Base-by-base conservation (phyloP, 2,329 filamentous ascomycete genomes). In the Neofusicoccum sp. region DNA sequence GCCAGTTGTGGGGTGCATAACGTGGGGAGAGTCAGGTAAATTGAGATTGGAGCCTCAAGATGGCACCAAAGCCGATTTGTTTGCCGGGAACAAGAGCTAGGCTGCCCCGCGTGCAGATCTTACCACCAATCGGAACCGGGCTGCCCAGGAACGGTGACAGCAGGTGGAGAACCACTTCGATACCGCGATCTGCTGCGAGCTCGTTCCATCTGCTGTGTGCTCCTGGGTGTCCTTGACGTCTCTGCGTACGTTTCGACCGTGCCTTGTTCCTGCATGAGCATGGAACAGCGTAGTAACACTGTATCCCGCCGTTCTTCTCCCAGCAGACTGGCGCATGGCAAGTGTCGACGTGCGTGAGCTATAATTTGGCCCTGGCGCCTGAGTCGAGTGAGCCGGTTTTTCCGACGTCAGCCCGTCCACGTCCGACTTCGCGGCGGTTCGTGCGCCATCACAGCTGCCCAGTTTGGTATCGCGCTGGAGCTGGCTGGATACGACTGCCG, bases 11-110 rank as follows among this genome's bases (percentile, higher is more conserved):
- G 54, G 45, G 54, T 58, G 54, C 41, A 47, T 58, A 37, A 45
- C n/a, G 54, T 41, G 54, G 41, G 54, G 54, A 45, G 54, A 58
- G 54, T 58, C 54, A 58, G 43, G 54, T n/a, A 45, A 58, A 58
- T 45, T 56, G n/a, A 8, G 41, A 45, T 37, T 33, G 41, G 54
- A 58, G 54, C 54, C 54, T 9, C 52, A 56, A 56, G 29, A 29
- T 11, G 39, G 52, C 36, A 8, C 37, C 16, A n/a, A 29, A 56
- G 52, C 52, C 52, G 52, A 56, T 6, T 16, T 39, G 39, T 16
- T 44, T 56, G 52, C 52, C 52, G 52, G 9, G n/a, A 49, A 44
- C 16, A 44, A 39, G 39, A 37, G 36, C 33, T 41, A 54, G 41
- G 5, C 31, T 56, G 52, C 39, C 52, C 37, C 22, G 22, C 31